Evolutionary conservation across 2,329 filamentous ascomycete genomes (phyloP).

Genomic region (Venturia effusa): DNA sequence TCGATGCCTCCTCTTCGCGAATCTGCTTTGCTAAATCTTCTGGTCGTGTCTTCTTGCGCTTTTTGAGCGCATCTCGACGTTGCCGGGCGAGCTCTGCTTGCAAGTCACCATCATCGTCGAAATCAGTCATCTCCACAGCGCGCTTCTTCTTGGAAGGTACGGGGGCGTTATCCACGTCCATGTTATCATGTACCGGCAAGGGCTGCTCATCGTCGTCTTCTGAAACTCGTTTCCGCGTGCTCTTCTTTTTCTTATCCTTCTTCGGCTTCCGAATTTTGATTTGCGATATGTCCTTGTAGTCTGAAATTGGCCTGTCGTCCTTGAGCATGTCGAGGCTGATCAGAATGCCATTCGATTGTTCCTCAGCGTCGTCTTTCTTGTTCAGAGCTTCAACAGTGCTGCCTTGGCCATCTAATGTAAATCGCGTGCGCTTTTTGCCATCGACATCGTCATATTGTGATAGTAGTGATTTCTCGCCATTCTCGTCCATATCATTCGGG

Average conservation of each 20-base stretch:
- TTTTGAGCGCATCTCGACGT: constrained; percentile 74
- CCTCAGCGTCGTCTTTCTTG: constrained; percentile 41
- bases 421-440: constrained; percentile 78
- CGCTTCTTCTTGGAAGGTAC: constrained; percentile 45
- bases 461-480: constrained; percentile 55
- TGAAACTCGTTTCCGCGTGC: constrained; percentile 58
- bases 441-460: constrained; percentile 92
- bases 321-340: constrained; percentile 64
- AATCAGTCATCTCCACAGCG: constrained; percentile 53
- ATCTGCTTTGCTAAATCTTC: constrained; percentile 81
- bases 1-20: constrained; percentile 46
- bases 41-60: constrained; percentile 74
- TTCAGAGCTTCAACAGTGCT: constrained; percentile 49
- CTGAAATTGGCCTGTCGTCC: constrained; percentile 56
- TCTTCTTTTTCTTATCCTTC: constrained; percentile 65
- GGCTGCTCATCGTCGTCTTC: constrained; percentile 34
- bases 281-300: constrained; percentile 78
- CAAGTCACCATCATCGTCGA: constrained; percentile 87
- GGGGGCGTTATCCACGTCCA: constrained; percentile 59
- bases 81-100: constrained; percentile 79
- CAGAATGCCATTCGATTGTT: constrained; percentile 52
- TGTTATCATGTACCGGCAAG: constrained; percentile 33
- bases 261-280: constrained; percentile 93
- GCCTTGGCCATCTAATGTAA: constrained; percentile 74
- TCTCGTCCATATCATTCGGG: constrained; percentile 58